phyloP scores from a whole-genome alignment of 805 yeast genomes.

The Cyberlindnera nakhonratchasimensis region DNA sequence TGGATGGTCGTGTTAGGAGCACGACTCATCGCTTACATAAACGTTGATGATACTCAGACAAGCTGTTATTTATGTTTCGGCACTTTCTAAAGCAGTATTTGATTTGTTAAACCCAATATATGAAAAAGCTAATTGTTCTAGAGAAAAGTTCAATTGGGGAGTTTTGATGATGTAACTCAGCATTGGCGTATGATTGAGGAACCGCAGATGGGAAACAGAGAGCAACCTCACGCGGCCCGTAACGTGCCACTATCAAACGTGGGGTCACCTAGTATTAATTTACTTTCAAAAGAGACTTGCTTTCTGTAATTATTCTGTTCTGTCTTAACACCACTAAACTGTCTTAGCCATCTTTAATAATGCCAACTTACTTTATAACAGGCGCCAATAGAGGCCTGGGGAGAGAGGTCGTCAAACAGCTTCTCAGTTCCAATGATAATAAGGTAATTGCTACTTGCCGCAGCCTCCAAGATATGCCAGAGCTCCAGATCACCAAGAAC shows the following conservation, averaged over 20 bases:
- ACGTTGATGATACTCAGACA: constrained; percentile 1
- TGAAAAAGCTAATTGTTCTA: too few relatives aligned
- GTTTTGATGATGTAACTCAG: too few relatives aligned
- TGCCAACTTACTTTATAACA: constrained; percentile 26
- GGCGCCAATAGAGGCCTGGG: constrained; percentile 29
- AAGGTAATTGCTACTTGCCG: constrained; percentile 28
- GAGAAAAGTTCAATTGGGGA: too few relatives aligned
- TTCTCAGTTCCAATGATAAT: constrained; percentile 14
- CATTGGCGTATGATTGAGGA: too few relatives aligned
- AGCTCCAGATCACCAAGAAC: constrained; percentile 22
- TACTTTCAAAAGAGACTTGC: background rate
- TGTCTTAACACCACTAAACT: too few relatives aligned
- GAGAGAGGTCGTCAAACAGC: constrained; percentile 22
- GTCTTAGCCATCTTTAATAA: too few relatives aligned
- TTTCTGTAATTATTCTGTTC: too few relatives aligned
- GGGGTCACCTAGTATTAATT: background rate
- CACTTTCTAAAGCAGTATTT: too few relatives aligned
- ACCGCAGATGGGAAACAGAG: too few relatives aligned
- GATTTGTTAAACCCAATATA: too few relatives aligned
- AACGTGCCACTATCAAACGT: background rate
- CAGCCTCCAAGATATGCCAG: constrained; percentile 11
- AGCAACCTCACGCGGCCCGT: background rate
- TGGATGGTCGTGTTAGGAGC: background rate
- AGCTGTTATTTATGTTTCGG: too few relatives aligned
- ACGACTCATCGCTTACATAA: constrained; percentile 21